These are phyloP conservation scores for Chiua virens DNA, from an alignment of 768 basidiomycete species.

Conservation along the genomic window DNA sequence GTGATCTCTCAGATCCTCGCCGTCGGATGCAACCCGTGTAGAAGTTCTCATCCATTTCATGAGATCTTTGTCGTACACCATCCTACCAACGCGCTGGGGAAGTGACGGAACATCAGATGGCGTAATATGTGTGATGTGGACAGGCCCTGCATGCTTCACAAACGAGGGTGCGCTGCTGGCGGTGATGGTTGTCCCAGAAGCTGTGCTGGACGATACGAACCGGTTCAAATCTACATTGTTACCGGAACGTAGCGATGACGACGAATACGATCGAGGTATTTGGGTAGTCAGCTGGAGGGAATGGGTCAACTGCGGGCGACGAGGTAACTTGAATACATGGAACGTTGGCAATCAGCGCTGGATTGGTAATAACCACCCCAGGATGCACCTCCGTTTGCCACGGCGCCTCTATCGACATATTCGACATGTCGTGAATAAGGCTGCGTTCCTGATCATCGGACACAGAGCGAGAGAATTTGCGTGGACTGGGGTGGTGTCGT, in stretches of 20 bases:
- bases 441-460: constrained; percentile 44
- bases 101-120: constrained; percentile 75
- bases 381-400: constrained; percentile 28
- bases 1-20: constrained; percentile 32
- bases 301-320: constrained; percentile 26
- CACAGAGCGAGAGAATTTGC: constrained; percentile 39
- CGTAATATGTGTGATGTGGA: constrained; percentile 76
- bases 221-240: constrained; percentile 78
- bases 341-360: constrained; percentile 11
- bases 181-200: constrained; percentile 71
- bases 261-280: constrained; percentile 41
- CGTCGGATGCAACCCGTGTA: constrained; percentile 32
- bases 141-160: constrained; percentile 79
- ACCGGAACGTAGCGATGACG: constrained; percentile 50
- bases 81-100: constrained; percentile 79
- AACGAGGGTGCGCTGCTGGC: constrained; percentile 76
- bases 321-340: constrained; percentile 31
- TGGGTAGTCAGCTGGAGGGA: constrained; percentile 35
- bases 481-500: constrained; percentile 44
- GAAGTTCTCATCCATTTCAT: constrained; percentile 84
- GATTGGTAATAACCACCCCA: constrained; percentile 6
- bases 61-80: constrained; percentile 81
- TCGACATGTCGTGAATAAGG: constrained; percentile 40
- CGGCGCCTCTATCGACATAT: constrained; percentile 44
- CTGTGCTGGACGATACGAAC: constrained; percentile 87